A percentile compares a stretch with the other conserved stretches of the same genome.
These are phyloP conservation scores for Globisporangium megalacanthum DNA, from an alignment of 352 stramenopile genomes.

Conservation along the genomic window DNA sequence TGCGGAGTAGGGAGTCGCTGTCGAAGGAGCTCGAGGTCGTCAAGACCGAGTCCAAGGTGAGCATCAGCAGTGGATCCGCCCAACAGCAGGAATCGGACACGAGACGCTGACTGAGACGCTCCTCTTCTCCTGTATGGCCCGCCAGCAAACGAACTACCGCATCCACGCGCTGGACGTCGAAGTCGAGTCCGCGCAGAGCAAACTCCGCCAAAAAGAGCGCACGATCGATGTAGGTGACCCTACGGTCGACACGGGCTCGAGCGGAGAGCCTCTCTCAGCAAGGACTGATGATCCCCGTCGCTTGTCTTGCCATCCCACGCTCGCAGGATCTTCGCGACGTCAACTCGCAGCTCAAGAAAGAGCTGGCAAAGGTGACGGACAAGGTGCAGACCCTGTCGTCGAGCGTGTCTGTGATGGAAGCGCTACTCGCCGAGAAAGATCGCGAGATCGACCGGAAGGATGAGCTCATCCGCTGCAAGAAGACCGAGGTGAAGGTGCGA, in stretches of 20 bases:
- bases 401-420: constrained; percentile 39
- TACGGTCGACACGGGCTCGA: neutral
- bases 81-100: neutral
- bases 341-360: constrained; percentile 59
- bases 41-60: constrained; percentile 61
- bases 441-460: constrained; percentile 54
- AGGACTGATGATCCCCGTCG: neutral
- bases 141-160: constrained; percentile 61
- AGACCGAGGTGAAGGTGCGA: constrained; percentile 62
- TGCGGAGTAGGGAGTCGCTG: constrained; percentile 34
- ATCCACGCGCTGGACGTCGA: constrained; percentile 74
- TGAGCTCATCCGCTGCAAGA: constrained; percentile 62
- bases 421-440: constrained; percentile 55
- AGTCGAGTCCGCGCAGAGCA: constrained; percentile 67
- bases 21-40: constrained; percentile 61
- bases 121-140: neutral
- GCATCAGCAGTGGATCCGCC: neutral
- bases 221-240: constrained; percentile 31
- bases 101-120: neutral
- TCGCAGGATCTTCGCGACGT: constrained; percentile 51
- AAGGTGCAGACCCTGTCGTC: constrained; percentile 44
- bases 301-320: neutral
- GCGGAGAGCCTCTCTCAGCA: neutral
- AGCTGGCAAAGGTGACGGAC: constrained; percentile 42
- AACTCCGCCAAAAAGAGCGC: constrained; percentile 70